Evolutionary conservation across 495 filamentous ascomycete genomes (phyloP), one percentile per base, ranked within the genome.

Genomic region (Cladorrhinum samala): DNA sequence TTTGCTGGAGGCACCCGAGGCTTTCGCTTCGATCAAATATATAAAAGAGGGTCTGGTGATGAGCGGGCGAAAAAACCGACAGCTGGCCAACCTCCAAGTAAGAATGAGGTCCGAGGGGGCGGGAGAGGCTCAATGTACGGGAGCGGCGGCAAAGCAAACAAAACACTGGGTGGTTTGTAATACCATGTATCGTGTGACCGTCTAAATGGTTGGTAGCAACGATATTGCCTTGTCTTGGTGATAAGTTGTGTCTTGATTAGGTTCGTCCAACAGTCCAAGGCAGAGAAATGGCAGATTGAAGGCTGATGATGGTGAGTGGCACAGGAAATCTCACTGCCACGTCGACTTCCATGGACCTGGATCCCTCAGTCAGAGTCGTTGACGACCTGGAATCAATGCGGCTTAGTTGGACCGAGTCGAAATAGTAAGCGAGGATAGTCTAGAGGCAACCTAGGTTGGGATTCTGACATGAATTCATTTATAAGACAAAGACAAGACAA

Each of bases 301-400:
- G 45, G 45, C 11, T 33, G 45, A 25, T 40, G 37, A 41, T 50
- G 48, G 37, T 17, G 9, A 27, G 48, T 42, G 48, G 48, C 33
- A 52, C 45, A 47, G 45, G 14, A 19, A 49, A 17, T 43, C 30
- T 40, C 48, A 46, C 47, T 43, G n/a, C 53, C 30, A 30, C 53
- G 21, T 49, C 20, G 19, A 25, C 21, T 40, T n/a, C 53, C 42
- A 56, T 13, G 44, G 27, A 44, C 8, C 41, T n/a, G 41, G 53
- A 40, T 46, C 30, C 23, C 24, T 47, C 43, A 11, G 21, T n/a
- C 21, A 47, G 24, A 33, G 11, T 11, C 27, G 27, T 33, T 5
- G 5, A 5, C 21, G 30, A 6, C 16, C 24, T 47, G 21, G 19
- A 33, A 40, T 36, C 48, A 41, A 50, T 50, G 48, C 48, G 48